Percentiles rank a stretch among this genome's conserved stretches.
phyloP scores from a whole-genome alignment of 345 rosid genomes.

The Diplotaxis tenuifolia region DNA sequence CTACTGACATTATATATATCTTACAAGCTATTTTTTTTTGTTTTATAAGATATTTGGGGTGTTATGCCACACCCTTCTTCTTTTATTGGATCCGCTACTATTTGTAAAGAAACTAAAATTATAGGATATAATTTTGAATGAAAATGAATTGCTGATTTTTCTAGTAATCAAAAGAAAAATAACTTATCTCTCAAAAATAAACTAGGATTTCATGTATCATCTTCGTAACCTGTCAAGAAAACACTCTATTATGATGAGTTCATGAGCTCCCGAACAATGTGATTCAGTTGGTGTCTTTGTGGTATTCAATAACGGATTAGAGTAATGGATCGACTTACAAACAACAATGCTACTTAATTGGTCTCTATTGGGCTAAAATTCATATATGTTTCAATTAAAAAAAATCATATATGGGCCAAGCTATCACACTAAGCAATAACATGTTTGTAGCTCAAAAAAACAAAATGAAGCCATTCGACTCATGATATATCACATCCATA shows the following conservation, averaged over 20 bases:
- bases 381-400: no score
- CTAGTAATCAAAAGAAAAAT: no score
- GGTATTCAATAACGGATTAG: neutral
- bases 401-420: slow-evolving; percentile 21
- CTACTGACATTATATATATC: no score
- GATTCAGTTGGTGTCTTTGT: neutral
- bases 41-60: no score
- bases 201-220: neutral
- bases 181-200: no score
- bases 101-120: no score
- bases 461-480: neutral
- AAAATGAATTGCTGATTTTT: no score
- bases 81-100: no score
- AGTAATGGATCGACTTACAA: neutral
- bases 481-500: neutral
- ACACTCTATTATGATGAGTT: neutral
- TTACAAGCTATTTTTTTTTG: no score
- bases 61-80: no score
- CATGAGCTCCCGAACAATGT: neutral
- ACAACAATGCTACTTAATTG: neutral
- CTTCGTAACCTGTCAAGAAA: neutral
- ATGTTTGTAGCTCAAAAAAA: neutral
- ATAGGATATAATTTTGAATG: no score
- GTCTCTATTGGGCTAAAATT: neutral
- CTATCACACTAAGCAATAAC: neutral